These are phyloP conservation scores for Paecilomyces variotii DNA, from an alignment of 2,329 filamentous ascomycete species.

Conservation along the genomic window DNA sequence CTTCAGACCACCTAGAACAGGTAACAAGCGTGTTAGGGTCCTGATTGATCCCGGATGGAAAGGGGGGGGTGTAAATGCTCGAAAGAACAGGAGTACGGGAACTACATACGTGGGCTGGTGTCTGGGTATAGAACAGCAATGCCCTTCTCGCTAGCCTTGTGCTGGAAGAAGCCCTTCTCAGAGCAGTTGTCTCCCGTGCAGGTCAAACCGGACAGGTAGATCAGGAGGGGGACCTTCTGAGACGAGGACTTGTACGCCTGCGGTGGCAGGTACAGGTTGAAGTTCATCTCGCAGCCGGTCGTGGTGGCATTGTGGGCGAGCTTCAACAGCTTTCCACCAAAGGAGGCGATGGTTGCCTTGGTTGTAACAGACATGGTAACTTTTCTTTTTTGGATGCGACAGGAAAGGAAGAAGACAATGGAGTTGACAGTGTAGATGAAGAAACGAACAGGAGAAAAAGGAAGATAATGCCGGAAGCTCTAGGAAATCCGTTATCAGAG, in stretches of 20 bases:
- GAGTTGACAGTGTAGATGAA: background rate
- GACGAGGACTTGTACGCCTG: constrained; percentile 47
- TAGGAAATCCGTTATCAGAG: background rate
- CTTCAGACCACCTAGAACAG: constrained; percentile 56
- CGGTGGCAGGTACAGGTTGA: constrained; percentile 86
- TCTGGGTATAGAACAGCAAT: constrained; percentile 95
- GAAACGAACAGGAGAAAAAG: background rate
- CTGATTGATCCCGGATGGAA: background rate
- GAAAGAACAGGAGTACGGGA: background rate
- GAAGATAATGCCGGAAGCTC: background rate
- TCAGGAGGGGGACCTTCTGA: constrained; percentile 69
- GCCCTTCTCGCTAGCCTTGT: constrained; percentile 66
- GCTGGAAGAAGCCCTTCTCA: constrained; percentile 83
- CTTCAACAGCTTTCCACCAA: constrained; percentile 92
- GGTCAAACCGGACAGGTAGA: constrained; percentile 90
- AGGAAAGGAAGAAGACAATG: background rate
- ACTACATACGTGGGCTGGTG: constrained; percentile 69
- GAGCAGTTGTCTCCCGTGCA: constrained; percentile 80
- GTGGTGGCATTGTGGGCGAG: constrained; percentile 73
- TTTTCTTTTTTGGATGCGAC: background rate
- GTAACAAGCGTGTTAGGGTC: background rate
- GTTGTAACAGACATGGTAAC: constrained; percentile 73
- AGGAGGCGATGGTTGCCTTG: constrained; percentile 80
- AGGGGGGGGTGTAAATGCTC: background rate
- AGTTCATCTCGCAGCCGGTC: constrained; percentile 80